These are phyloP conservation scores for Monosporozyma siamensis DNA, from an alignment of 805 yeast genomes.

Conservation along the genomic window DNA sequence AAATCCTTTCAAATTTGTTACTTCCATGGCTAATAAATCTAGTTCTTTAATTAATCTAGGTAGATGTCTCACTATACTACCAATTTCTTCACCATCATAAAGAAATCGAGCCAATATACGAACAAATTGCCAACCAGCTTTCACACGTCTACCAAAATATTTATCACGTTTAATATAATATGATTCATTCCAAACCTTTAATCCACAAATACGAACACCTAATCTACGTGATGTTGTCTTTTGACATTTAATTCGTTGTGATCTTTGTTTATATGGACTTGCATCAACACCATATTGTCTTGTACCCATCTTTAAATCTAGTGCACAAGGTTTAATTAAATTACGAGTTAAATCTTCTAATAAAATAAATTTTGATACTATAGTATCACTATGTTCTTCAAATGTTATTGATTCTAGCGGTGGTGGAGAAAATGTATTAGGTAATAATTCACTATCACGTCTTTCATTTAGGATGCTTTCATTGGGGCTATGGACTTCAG, in stretches of 20 bases:
- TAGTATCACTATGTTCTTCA: constrained; percentile 18
- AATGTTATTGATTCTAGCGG: constrained; percentile 8
- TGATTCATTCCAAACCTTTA: constrained; percentile 67
- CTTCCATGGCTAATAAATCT: constrained; percentile 46
- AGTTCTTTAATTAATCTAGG: constrained; percentile 56
- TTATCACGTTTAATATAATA: constrained; percentile 69
- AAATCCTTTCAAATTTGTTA: constrained; percentile 56
- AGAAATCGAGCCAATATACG: constrained; percentile 64
- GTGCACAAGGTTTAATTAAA: constrained; percentile 76
- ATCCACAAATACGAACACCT: constrained; percentile 92
- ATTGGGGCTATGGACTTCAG: neutral
- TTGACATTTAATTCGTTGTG: constrained; percentile 76
- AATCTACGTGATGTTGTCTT: constrained; percentile 69
- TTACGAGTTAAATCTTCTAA: constrained; percentile 86
- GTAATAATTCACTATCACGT: neutral
- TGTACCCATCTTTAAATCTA: constrained; percentile 97
- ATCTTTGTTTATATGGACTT: constrained; percentile 51
- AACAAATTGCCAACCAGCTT: constrained; percentile 68
- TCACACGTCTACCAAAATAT: constrained; percentile 78
- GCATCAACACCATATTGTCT: constrained; percentile 98
- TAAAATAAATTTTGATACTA: constrained; percentile 55
- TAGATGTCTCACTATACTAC: constrained; percentile 55
- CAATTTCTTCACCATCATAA: constrained; percentile 57
- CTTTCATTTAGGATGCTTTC: neutral
- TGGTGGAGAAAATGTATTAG: constrained; percentile 1